These are phyloP conservation scores for Phytopythium mirpurense DNA, from an alignment of 352 stramenopile species.

Conservation along the genomic window DNA sequence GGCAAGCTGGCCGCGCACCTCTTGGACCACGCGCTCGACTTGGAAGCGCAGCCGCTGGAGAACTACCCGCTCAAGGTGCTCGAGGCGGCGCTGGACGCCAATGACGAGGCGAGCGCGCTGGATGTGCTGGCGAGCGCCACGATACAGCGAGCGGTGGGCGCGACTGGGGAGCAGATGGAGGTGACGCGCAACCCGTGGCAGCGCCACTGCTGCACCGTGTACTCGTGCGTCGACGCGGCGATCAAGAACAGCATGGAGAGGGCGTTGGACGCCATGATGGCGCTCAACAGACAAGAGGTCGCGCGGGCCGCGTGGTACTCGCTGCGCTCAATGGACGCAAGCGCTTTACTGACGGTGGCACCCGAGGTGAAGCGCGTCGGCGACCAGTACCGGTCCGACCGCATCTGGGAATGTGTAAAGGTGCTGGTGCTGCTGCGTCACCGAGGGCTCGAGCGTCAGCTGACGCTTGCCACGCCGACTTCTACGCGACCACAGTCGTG, in stretches of 20 bases:
- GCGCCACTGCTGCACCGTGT: slow-evolving; percentile 19
- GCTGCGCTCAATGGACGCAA: slow-evolving; percentile 9
- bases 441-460: slow-evolving; percentile 1
- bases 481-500: background rate
- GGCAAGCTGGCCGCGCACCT: slow-evolving; percentile 6
- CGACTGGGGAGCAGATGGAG: slow-evolving; percentile 11
- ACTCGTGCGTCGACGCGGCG: slow-evolving; percentile 19
- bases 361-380: slow-evolving; percentile 6
- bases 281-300: slow-evolving; percentile 10
- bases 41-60: background rate
- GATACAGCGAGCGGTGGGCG: slow-evolving; percentile 12
- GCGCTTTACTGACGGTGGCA: background rate
- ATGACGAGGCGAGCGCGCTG: slow-evolving; percentile 8
- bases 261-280: slow-evolving; percentile 12
- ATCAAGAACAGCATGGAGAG: slow-evolving; percentile 6
- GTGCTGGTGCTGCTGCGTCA: slow-evolving; percentile 16
- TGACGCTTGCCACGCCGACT: background rate
- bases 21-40: slow-evolving; percentile 10
- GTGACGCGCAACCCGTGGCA: slow-evolving; percentile 13
- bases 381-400: slow-evolving; percentile 13
- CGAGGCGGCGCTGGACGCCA: slow-evolving; percentile 10
- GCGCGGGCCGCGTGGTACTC: slow-evolving; percentile 15
- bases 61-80: slow-evolving; percentile 18
- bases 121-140: slow-evolving; percentile 10
- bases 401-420: slow-evolving; percentile 12